Conservation (phyloP, 352 stramenopile species). For the Phytophthora sp. region DNA sequence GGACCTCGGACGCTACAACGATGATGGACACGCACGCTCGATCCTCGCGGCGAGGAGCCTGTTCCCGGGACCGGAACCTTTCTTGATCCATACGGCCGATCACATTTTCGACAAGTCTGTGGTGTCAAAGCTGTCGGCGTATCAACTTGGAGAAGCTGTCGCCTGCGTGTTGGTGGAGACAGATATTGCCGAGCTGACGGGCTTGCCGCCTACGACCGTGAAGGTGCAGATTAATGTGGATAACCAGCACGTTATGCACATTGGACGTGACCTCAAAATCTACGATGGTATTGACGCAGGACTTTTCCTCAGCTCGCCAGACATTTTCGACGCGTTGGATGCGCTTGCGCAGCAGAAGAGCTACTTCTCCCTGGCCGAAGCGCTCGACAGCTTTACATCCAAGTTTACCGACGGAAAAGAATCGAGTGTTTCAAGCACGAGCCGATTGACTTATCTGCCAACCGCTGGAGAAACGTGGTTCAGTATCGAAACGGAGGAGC, state of each 20-base stretch:
- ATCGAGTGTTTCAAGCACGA: constrained; percentile 30
- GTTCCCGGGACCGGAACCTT: constrained; percentile 64
- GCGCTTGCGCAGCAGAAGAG: constrained; percentile 61
- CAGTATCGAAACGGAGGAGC: constrained; percentile 84
- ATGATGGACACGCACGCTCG: constrained; percentile 72
- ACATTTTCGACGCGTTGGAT: constrained; percentile 74
- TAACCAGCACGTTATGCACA: constrained; percentile 58
- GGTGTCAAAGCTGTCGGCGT: constrained; percentile 66
- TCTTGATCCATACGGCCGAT: constrained; percentile 87
- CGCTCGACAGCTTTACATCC: constrained; percentile 68
- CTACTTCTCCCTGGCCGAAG: constrained; percentile 82
- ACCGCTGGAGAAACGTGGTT: constrained; percentile 83
- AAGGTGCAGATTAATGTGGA: constrained; percentile 68
- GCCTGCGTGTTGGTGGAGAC: constrained; percentile 81
- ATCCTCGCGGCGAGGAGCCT: constrained; percentile 72
- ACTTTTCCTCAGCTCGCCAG: constrained; percentile 71
- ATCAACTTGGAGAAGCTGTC: constrained; percentile 57
- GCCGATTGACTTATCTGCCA: constrained; percentile 66
- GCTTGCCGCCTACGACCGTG: constrained; percentile 62
- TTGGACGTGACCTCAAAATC: constrained; percentile 53
- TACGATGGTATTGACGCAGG: constrained; percentile 78
- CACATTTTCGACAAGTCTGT: constrained; percentile 89
- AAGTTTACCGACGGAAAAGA: constrained; percentile 3
- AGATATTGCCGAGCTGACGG: constrained; percentile 64
- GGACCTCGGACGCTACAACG: constrained; percentile 69